Percentiles rank a stretch among this genome's conserved stretches.
These are phyloP conservation scores for Haberlea rhodopensis DNA, from an alignment of 257 asterid genomes.

Conservation along the genomic window DNA sequence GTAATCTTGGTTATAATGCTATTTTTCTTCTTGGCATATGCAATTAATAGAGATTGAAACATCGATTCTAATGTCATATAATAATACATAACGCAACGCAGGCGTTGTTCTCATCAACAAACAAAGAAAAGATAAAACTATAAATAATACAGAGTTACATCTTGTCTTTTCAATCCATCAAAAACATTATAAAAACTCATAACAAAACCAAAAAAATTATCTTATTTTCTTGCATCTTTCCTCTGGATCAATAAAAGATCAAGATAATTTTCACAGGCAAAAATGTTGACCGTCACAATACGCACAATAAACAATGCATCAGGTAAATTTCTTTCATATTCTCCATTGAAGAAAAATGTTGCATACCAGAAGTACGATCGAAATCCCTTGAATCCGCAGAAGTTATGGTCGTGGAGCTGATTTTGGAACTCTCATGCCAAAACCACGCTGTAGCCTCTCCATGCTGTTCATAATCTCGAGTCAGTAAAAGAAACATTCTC, in stretches of 20 bases:
- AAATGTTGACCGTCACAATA: neutral
- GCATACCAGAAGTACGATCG: neutral
- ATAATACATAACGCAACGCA: no score
- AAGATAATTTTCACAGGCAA: neutral
- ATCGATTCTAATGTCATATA: no score
- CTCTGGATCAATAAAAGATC: neutral
- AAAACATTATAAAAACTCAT: neutral
- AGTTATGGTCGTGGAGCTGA: slow-evolving; percentile 31
- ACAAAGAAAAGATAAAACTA: neutral
- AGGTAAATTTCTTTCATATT: neutral
- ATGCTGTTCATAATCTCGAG: slow-evolving; percentile 43
- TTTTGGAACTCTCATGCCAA: slow-evolving; percentile 75
- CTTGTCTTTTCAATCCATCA: neutral
- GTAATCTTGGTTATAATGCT: no score
- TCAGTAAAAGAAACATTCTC: slow-evolving; percentile 20
- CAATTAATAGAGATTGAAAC: no score
- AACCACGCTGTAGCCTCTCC: slow-evolving; percentile 79
- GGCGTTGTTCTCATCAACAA: neutral
- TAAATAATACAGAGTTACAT: neutral
- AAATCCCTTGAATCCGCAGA: neutral
- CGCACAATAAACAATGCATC: neutral
- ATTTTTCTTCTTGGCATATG: no score
- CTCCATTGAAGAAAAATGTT: neutral
- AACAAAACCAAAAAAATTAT: no score
- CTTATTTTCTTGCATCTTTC: neutral